Conservation (phyloP, 140 eudicot genomes). For the Ambrosia hybrid region DNA sequence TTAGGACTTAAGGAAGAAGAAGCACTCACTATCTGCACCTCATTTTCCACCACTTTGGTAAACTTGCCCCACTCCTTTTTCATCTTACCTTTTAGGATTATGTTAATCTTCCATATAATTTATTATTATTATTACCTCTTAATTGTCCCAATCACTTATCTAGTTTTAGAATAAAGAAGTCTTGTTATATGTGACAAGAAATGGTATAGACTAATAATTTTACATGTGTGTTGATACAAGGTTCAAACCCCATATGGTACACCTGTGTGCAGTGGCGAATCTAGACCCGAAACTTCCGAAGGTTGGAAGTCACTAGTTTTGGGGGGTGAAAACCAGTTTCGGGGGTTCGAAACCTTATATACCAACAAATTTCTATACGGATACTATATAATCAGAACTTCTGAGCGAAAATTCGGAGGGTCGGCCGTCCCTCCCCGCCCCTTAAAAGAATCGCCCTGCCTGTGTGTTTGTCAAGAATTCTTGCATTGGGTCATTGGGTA, state of each 20-base stretch:
- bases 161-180: conserved; percentile 1
- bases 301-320: too few species aligned
- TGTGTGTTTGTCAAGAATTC: neutral
- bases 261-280: too few species aligned
- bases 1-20: conserved; percentile 24
- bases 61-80: conserved; percentile 19
- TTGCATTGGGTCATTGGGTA: too few species aligned
- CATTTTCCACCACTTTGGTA: conserved; percentile 38
- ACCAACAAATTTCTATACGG: too few species aligned
- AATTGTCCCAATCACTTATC: neutral
- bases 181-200: neutral
- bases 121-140: neutral
- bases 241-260: neutral
- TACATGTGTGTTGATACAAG: conserved; percentile 8
- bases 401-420: too few species aligned
- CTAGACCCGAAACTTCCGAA: too few species aligned
- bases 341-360: too few species aligned
- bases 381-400: too few species aligned
- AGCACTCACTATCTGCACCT: conserved; percentile 40
- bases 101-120: neutral
- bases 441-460: too few species aligned
- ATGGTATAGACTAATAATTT: neutral
- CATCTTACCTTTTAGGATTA: neutral
- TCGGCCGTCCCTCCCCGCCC: too few species aligned
- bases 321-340: too few species aligned